Conservation (phyloP, 345 rosid species). For the Geranium rotundifolium region DNA sequence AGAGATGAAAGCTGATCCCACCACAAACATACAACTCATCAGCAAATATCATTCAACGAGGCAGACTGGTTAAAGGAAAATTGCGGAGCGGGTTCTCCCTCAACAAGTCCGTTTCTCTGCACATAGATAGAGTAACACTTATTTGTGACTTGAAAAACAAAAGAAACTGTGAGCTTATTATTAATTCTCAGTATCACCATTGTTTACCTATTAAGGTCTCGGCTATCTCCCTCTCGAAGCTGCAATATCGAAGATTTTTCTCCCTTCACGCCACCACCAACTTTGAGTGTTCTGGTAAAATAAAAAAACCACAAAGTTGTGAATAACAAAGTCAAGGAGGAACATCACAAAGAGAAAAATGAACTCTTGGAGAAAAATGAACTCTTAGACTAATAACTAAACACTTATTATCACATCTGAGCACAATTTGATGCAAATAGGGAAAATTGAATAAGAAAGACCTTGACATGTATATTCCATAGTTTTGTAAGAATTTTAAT, state of each 20-base stretch:
- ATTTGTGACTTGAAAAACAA: background rate
- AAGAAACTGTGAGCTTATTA: background rate
- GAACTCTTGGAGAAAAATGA: no score
- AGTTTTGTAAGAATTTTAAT: no score
- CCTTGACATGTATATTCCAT: no score
- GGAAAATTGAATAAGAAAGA: no score
- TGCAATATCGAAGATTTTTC: conserved; percentile 25
- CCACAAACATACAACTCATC: background rate
- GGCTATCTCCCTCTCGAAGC: conserved; percentile 26
- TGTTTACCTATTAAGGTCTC: conserved; percentile 37
- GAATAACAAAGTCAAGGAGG: no score
- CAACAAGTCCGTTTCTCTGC: conserved; percentile 70
- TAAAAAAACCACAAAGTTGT: no score
- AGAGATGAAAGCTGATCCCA: conserved; percentile 39
- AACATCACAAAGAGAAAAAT: no score
- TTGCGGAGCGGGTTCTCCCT: conserved; percentile 72
- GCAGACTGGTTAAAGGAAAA: conserved; percentile 63
- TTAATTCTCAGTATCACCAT: background rate
- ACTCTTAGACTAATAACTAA: background rate
- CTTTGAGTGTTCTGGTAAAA: conserved; percentile 16
- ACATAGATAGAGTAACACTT: background rate
- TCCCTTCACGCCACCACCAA: background rate
- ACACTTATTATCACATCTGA: background rate
- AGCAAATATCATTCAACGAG: conserved; percentile 31
- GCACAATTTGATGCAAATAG: background rate